These are phyloP conservation scores for Alternaria conjuncta DNA, from an alignment of 2,329 filamentous ascomycete genomes.

Conservation along the genomic window DNA sequence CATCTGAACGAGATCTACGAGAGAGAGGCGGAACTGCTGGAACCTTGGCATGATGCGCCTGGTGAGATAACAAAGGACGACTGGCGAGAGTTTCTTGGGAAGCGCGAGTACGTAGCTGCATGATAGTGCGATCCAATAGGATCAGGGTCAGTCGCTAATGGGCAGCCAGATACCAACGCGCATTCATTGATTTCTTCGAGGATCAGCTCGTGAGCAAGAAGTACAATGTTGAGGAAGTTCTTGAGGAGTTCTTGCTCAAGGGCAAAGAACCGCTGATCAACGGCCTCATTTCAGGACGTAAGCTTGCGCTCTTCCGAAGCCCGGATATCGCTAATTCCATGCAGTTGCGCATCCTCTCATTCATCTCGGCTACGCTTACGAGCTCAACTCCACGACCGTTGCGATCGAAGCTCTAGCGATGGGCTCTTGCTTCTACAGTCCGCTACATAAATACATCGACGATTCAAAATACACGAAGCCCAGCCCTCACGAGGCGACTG, in stretches of 20 bases:
- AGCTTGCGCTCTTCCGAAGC: conserved; percentile 43
- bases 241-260: conserved; percentile 76
- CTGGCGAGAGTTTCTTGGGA: conserved; percentile 85
- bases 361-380: conserved; percentile 91
- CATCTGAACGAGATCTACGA: conserved; percentile 86
- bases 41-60: conserved; percentile 83
- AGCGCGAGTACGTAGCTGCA: conserved; percentile 61
- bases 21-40: conserved; percentile 71
- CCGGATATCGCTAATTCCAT: conserved; percentile 11
- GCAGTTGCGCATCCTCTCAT: conserved; percentile 90
- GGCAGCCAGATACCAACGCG: conserved; percentile 74
- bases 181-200: conserved; percentile 94
- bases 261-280: conserved; percentile 81
- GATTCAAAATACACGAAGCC: conserved; percentile 73
- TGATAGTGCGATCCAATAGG: neutral
- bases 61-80: conserved; percentile 82
- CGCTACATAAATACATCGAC: conserved; percentile 70
- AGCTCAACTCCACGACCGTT: conserved; percentile 82
- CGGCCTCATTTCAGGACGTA: conserved; percentile 78
- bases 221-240: conserved; percentile 84
- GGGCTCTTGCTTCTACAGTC: conserved; percentile 64
- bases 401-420: conserved; percentile 87
- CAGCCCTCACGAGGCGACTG: conserved; percentile 55
- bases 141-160: conserved; percentile 16
- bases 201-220: conserved; percentile 78